Conservation (phyloP, 1,139 yeast genomes). For the Hyphopichia wangnamkhiaoensis region DNA sequence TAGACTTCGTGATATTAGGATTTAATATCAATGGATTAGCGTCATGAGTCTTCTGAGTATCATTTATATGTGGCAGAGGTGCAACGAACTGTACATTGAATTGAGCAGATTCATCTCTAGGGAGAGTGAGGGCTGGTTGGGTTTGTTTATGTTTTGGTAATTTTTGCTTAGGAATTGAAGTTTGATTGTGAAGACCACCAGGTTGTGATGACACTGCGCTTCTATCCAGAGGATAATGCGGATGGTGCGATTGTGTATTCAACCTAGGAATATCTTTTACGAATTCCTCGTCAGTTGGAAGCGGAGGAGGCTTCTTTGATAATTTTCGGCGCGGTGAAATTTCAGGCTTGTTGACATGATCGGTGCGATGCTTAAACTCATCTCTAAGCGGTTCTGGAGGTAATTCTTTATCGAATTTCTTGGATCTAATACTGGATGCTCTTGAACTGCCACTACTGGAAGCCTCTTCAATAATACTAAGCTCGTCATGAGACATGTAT, state of each 20-base stretch:
- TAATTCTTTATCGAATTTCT: slow-evolving; percentile 8
- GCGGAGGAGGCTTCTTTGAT: neutral
- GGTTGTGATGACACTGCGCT: too few species aligned
- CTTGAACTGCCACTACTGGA: slow-evolving; percentile 33
- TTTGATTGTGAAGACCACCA: too few species aligned
- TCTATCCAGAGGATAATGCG: neutral
- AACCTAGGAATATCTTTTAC: slow-evolving; percentile 2
- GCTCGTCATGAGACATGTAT: slow-evolving; percentile 28
- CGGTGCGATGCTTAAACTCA: too few species aligned
- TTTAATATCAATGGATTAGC: slow-evolving; percentile 3
- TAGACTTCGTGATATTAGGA: neutral
- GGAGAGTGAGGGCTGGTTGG: neutral
- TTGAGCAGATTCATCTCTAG: neutral
- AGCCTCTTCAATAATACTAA: slow-evolving; percentile 47
- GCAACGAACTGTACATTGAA: slow-evolving; percentile 1
- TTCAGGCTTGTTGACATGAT: too few species aligned
- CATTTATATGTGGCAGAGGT: slow-evolving; percentile 4
- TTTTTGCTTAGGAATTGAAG: neutral
- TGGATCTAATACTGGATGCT: slow-evolving; percentile 25
- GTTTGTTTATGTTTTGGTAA: neutral
- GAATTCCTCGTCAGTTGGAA: slow-evolving; percentile 1
- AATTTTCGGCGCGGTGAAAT: neutral
- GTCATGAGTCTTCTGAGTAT: neutral
- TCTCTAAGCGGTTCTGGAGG: slow-evolving; percentile 16
- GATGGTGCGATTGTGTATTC: slow-evolving; percentile 1